phyloP scores from a whole-genome alignment of 2,329 filamentous ascomycete species.

The Sclerotinia spermophila region DNA sequence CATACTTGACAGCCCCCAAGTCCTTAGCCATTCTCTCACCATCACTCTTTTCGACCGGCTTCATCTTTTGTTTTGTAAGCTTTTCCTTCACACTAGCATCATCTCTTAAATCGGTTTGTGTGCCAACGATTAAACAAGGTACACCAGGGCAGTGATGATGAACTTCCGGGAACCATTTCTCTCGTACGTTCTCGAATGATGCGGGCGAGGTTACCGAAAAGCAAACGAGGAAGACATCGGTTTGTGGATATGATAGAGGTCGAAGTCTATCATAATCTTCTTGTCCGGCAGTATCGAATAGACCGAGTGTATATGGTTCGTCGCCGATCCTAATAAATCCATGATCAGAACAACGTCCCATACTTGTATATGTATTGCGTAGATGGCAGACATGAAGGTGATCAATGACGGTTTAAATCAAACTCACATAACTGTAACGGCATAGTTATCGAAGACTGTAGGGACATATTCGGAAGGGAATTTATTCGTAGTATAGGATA shows the following conservation, averaged over 20 bases:
- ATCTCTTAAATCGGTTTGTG: slow-evolving; percentile 92
- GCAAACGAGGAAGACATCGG: slow-evolving; percentile 97
- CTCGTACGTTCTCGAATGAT: slow-evolving; percentile 97
- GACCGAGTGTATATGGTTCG: slow-evolving; percentile 93
- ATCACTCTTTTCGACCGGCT: slow-evolving; percentile 84
- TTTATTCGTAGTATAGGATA: slow-evolving; percentile 99
- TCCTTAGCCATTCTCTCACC: slow-evolving; percentile 97
- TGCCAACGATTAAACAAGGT: slow-evolving; percentile 95
- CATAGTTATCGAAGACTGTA: slow-evolving; percentile 99
- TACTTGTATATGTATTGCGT: neutral
- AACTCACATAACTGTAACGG: slow-evolving; percentile 97
- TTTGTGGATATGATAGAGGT: slow-evolving; percentile 95
- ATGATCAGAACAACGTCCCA: slow-evolving; percentile 19
- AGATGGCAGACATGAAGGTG: neutral
- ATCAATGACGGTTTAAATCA: slow-evolving; percentile 1
- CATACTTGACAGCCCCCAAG: slow-evolving; percentile 95
- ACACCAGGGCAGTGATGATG: slow-evolving; percentile 98
- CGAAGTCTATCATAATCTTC: slow-evolving; percentile 98
- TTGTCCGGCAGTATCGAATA: slow-evolving; percentile 98
- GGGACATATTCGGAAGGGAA: slow-evolving; percentile 99
- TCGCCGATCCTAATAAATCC: slow-evolving; percentile 78
- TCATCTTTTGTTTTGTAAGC: slow-evolving; percentile 93
- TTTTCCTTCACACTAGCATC: slow-evolving; percentile 86
- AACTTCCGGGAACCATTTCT: slow-evolving; percentile 99
- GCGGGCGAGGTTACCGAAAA: slow-evolving; percentile 97